Evolutionary conservation across 257 asterid species (phyloP).

Genomic region (Parsonsia alboflavescens): DNA sequence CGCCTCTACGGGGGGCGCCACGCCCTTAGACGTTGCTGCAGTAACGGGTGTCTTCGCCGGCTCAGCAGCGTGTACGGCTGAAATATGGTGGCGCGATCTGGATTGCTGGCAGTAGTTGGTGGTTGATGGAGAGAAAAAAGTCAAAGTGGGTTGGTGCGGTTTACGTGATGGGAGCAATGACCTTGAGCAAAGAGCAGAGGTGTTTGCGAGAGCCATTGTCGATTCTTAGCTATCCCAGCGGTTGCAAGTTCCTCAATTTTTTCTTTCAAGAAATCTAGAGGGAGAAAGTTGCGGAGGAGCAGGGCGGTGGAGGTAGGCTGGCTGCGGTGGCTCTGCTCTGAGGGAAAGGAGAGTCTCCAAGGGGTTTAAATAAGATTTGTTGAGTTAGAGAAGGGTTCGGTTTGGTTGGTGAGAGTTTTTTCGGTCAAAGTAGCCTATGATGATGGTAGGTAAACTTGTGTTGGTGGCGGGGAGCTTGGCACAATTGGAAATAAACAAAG

Average conservation of each 20-base stretch:
- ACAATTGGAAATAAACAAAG: not conserved
- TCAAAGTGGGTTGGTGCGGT: conserved; percentile 19
- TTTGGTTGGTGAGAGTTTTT: conserved; percentile 2
- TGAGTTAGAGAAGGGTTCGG: not conserved
- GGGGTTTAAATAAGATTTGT: conserved; percentile 9
- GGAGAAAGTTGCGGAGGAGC: conserved; percentile 16
- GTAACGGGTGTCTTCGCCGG: conserved; percentile 50
- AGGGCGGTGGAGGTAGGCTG: not conserved
- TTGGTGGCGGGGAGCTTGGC: not conserved
- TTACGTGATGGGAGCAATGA: conserved; percentile 33
- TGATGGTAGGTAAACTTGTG: conserved; percentile 1
- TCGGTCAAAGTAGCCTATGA: conserved; percentile 1
- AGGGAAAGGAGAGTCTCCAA: not conserved
- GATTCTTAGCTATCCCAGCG: not conserved
- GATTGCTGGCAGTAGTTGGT: conserved; percentile 18
- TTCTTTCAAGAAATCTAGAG: conserved; percentile 5
- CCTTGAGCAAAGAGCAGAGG: conserved; percentile 48
- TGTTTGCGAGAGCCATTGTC: conserved; percentile 48
- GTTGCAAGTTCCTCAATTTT: too few relatives aligned
- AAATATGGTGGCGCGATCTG: conserved; percentile 40
- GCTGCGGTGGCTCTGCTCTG: not conserved
- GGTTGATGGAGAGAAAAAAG: conserved; percentile 27
- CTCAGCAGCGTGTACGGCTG: conserved; percentile 70
- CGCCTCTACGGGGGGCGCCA: conserved; percentile 20
- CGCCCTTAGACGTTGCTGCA: conserved; percentile 19